phyloP scores from a whole-genome alignment of 768 basidiomycete genomes.

The Mycena olivaceomarginata region DNA sequence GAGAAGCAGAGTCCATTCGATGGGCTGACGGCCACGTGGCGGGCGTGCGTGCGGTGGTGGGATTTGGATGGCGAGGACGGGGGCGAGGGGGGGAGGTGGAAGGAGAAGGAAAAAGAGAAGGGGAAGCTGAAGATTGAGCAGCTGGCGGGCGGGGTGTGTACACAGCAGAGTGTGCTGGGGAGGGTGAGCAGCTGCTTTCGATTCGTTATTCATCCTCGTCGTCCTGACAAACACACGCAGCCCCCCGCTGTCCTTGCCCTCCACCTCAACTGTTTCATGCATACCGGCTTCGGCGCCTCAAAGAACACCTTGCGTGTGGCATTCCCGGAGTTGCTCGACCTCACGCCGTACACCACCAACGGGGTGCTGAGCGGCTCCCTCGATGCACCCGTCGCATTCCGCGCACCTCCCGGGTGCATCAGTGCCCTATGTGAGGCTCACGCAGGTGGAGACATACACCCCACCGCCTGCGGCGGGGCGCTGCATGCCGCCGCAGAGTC shows the following conservation, averaged over 20 bases:
- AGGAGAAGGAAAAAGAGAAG: slow-evolving; percentile 61
- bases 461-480: too few species aligned
- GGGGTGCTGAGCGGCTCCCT: slow-evolving; percentile 66
- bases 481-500: too few species aligned
- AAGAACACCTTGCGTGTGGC: slow-evolving; percentile 90
- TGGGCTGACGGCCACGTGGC: slow-evolving; percentile 91
- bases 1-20: slow-evolving; percentile 80
- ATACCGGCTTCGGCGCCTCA: slow-evolving; percentile 82
- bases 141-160: slow-evolving; percentile 83
- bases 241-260: slow-evolving; percentile 90
- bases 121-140: slow-evolving; percentile 79
- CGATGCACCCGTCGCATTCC: too few species aligned
- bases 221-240: slow-evolving; percentile 56
- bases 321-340: slow-evolving; percentile 93
- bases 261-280: slow-evolving; percentile 94
- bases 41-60: slow-evolving; percentile 88
- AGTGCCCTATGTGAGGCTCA: too few species aligned
- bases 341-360: slow-evolving; percentile 92
- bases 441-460: too few species aligned
- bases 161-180: slow-evolving; percentile 95
- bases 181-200: slow-evolving; percentile 70
- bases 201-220: background rate
- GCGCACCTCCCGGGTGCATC: too few species aligned
- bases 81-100: slow-evolving; percentile 56
- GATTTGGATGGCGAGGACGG: slow-evolving; percentile 13